phyloP scores from a whole-genome alignment of 148 eudicot species.

The Vaccinium myrtillus region DNA sequence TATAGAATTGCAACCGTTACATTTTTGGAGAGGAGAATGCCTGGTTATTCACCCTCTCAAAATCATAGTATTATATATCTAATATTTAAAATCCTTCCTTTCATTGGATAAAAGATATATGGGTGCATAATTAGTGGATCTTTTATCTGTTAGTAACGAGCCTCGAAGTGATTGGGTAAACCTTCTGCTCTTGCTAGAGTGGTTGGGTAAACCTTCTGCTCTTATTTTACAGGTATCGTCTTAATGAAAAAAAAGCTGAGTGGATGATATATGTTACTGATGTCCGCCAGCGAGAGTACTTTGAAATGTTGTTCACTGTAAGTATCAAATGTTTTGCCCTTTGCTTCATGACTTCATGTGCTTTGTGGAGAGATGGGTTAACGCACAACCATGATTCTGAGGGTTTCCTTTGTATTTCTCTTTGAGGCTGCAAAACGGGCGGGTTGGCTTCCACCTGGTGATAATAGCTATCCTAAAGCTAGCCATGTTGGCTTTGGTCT shows the following conservation, averaged over 20 bases:
- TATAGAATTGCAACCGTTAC: neutral
- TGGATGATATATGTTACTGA: constrained; percentile 95
- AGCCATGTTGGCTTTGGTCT: constrained; percentile 97
- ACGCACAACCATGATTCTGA: neutral
- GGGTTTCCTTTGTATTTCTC: neutral
- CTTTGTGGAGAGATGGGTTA: neutral
- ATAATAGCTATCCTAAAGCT: constrained; percentile 62
- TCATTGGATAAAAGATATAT: too few relatives aligned
- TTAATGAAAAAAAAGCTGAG: constrained; percentile 89
- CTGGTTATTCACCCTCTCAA: neutral
- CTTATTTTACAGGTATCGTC: constrained; percentile 75
- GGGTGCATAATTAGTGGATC: too few relatives aligned
- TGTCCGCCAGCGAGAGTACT: constrained; percentile 96
- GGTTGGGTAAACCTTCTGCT: constrained; percentile 7
- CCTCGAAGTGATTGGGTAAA: too few relatives aligned
- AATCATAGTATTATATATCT: too few relatives aligned
- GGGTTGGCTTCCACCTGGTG: constrained; percentile 87
- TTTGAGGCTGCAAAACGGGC: constrained; percentile 79
- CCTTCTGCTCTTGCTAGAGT: neutral
- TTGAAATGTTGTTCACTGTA: constrained; percentile 88
- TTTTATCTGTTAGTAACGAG: too few relatives aligned
- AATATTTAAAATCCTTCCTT: too few relatives aligned
- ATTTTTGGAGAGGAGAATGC: neutral
- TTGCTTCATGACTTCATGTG: neutral
- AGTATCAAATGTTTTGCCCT: constrained; percentile 25